A percentile compares a stretch with the other conserved stretches of the same genome.
Evolutionary conservation across 1,284 basidiomycete species (phyloP).

Genomic region (Xerocomus amazonicus): DNA sequence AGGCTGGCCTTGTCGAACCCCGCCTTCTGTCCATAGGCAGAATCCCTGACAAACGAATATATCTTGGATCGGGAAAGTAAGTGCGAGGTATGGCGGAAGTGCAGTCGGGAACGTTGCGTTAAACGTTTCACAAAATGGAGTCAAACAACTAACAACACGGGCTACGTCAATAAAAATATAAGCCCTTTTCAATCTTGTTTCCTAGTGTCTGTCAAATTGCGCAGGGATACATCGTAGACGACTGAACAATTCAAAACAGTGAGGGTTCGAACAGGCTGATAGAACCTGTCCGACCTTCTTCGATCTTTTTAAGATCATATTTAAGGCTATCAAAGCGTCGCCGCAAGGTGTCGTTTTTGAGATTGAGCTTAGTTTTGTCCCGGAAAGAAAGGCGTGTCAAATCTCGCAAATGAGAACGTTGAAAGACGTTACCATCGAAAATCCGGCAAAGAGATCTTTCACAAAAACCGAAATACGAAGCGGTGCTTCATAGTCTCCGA

Average conservation of each 20-base stretch:
- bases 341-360: slow-evolving; percentile 81
- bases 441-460: slow-evolving; percentile 78
- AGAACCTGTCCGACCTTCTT: slow-evolving; percentile 61
- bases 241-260: slow-evolving; percentile 41
- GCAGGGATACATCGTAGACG: slow-evolving; percentile 79
- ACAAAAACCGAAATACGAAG: slow-evolving; percentile 77
- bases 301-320: slow-evolving; percentile 87
- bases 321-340: slow-evolving; percentile 80
- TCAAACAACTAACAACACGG: slow-evolving; percentile 5
- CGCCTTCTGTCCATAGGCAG: slow-evolving; percentile 32
- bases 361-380: slow-evolving; percentile 57
- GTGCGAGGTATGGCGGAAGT: neutral
- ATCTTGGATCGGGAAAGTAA: slow-evolving; percentile 4
- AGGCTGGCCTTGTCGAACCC: slow-evolving; percentile 31
- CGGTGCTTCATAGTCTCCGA: slow-evolving; percentile 79
- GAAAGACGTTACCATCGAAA: slow-evolving; percentile 60
- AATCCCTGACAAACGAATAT: slow-evolving; percentile 1
- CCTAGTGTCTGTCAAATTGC: slow-evolving; percentile 46
- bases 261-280: slow-evolving; percentile 6
- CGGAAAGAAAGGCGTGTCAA: slow-evolving; percentile 8
- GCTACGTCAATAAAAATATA: neutral
- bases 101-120: slow-evolving; percentile 1
- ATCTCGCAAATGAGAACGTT: slow-evolving; percentile 1
- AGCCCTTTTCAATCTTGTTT: slow-evolving; percentile 1
- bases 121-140: too few species aligned